Base-by-base conservation (phyloP, 192 early-diverging fungal genomes). In the Funneliformis mosseae region DNA sequence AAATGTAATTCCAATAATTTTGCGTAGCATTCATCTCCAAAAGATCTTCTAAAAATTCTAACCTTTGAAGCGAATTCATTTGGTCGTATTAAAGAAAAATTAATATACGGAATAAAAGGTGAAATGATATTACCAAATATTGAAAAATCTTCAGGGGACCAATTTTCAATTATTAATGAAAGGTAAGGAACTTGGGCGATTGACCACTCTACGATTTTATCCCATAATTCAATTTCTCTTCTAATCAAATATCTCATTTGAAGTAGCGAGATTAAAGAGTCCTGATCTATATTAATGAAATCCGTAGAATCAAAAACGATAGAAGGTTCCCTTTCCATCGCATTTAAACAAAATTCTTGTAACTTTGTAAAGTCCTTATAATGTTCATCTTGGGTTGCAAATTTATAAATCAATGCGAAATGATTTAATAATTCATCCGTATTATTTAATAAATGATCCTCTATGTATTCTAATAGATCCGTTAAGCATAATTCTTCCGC, bases 51-150 rank as follows among this genome's bases (percentile, higher is more conserved):
- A 61, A 12, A 61, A 61, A n/a, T 16, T n/a, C 16, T 3, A 61
- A 61, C 59, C 23, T 61, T 61, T 0, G 16, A n/a, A 18, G 16
- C 59, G 12, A 61, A 61, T n/a, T 61, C 59, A 61, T n/a, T 61
- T 0, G 59, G 59, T n/a, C 59, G 11, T n/a, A 61, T 61, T 61
- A 61, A 18, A 70, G 68, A n/a, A 70, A 41, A 70, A 12, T 42
- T 33, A 8, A 70, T 70, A 41, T 41, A 28, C 21, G 68, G 68
- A 70, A 70, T 33, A 70, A 70, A 21, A 70, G 28, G 28, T 8
- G 68, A 70, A 42, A 70, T 18, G 38, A 42, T 70, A 70, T 70
- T 70, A 33, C 68, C 68, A 33, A 70, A 70, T 5, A 33, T 42
- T 18, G 9, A 33, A 9, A 70, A 70, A 33, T 70, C 68, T 28